Evolutionary conservation across 371 early-diverging fungal species (phyloP), one percentile per base, ranked within the genome.

Genomic region (Mucor velutinosus): DNA sequence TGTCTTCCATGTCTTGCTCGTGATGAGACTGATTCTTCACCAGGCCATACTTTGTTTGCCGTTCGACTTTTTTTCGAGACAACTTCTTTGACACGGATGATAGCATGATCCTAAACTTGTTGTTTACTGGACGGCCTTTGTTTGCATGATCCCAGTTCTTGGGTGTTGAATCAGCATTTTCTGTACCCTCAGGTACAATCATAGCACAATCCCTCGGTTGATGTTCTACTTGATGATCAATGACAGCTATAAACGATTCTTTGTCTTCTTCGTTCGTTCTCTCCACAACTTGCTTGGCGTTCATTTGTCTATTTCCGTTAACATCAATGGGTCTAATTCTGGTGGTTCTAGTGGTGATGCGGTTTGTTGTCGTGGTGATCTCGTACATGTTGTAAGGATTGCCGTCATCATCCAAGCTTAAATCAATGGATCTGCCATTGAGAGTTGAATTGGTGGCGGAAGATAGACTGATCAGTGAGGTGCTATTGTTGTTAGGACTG

Each of bases 11-110:
- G 30, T 57, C 47, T 17, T 68, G 61, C 41, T 41, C 41, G 43
- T 65, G 53, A 0, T 58, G 21, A 1, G 62, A 27, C 1, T 30
- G 30, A 29, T 19, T 60, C 8, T 41, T 62, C 3, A 69, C 39
- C 8, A 60, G 17, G 4, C 55, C 70, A 23, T 75, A 80, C 7
- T 65, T 65, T 49, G 74, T 74, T 49, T 76, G 73, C 10, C 79
- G 72, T 41, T 80, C 78, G 0, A 77, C 58, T 55, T 78, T 76
- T 39, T 79, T 85, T 43, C 77, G 74, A 29, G 82, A 73, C 30
- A 87, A 70, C 58, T 78, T 82, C 62, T 82, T 80, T 1, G 86
- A 83, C 14, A 86, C 76, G 15, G 86, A 81, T 14, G 86, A 80
- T 4, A 87, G 71, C 78, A 87, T 77, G 39, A 87, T 77, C 7